Base-by-base conservation (phyloP, 2,329 filamentous ascomycete species). In the Alternaria panax region DNA sequence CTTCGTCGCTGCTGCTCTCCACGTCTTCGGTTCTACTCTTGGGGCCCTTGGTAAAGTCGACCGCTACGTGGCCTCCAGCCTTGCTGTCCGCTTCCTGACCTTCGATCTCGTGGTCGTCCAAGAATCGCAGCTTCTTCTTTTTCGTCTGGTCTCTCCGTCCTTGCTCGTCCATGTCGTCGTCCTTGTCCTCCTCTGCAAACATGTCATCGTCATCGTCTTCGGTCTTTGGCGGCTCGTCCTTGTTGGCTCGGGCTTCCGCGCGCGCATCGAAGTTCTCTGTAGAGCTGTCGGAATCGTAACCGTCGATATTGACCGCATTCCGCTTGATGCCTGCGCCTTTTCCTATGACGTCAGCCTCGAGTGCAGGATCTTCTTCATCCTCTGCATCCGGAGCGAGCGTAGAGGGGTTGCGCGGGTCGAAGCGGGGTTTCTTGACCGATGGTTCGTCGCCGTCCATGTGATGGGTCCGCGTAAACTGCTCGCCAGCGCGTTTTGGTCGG, bases 351-450 rank as follows among this genome's bases (percentile, higher is more conserved):
- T 98, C 95, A 22, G 93, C 92, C 51, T 96, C 92, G 8, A 99
- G 86, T 27, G 94, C 86, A 0, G 88, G 87, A 69, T 93, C 88
- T 65, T 90, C 90, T 43, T 91, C 88, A 64, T 92, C 90, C 2
- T 86, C 86, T 2, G 88, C 90, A 75, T 96, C 92, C 1, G 93
- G 89, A 2, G 92, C 94, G 5, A 99, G 87, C 1, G 92, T 93
- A 16, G 93, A 97, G 3, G 95, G 95, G 75, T 99, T 98, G 66
- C 95, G 92, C 53, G 95, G 83, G 78, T 99, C 95, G 79, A 99
- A 99, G 73, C 92, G 92, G 59, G 92, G 90, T 74, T 93, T 93
- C 77, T 96, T 96, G 52, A 82, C 77, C 2, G 82, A 78, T 1
- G 84, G 81, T 48, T 84, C 82, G 51, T 80, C 78, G 48, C 81